Conservation (phyloP, 257 asterid species). For the Echites panduratus region DNA sequence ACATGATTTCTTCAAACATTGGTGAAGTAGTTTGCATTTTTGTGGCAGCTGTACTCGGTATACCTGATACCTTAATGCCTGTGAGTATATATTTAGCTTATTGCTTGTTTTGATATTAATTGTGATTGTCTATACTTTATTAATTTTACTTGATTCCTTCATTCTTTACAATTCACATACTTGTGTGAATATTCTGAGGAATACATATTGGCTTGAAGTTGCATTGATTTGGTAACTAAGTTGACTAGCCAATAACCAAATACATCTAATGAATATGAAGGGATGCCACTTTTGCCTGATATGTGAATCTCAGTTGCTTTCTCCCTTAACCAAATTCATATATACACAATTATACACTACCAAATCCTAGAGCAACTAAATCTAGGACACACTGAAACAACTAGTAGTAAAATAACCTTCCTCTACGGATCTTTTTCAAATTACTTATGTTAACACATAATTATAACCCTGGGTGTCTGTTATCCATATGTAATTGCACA, state of each 20-base stretch:
- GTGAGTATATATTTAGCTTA: conserved; percentile 48
- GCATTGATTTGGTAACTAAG: not conserved
- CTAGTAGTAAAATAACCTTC: too few species aligned
- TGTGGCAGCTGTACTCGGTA: conserved; percentile 95
- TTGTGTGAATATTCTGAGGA: not conserved
- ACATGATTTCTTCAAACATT: conserved; percentile 95
- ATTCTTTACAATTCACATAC: not conserved
- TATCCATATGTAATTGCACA: not conserved
- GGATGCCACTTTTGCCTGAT: not conserved
- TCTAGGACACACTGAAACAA: too few species aligned
- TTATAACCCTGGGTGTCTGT: not conserved
- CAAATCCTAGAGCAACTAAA: too few species aligned
- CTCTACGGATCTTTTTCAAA: too few species aligned
- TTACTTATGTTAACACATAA: not conserved
- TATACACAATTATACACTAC: too few species aligned
- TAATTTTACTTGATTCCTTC: not conserved
- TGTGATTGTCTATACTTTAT: too few species aligned
- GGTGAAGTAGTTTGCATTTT: conserved; percentile 99
- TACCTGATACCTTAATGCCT: conserved; percentile 98
- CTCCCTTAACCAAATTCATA: not conserved
- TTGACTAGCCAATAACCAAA: not conserved
- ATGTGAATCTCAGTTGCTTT: not conserved
- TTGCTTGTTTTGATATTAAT: conserved; percentile 3
- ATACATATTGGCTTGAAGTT: not conserved
- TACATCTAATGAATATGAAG: not conserved